Percentiles rank a stretch among this genome's conserved stretches.
Evolutionary conservation across 2,329 filamentous ascomycete genomes (phyloP).

Genomic region (Nannizziopsis barbatae): DNA sequence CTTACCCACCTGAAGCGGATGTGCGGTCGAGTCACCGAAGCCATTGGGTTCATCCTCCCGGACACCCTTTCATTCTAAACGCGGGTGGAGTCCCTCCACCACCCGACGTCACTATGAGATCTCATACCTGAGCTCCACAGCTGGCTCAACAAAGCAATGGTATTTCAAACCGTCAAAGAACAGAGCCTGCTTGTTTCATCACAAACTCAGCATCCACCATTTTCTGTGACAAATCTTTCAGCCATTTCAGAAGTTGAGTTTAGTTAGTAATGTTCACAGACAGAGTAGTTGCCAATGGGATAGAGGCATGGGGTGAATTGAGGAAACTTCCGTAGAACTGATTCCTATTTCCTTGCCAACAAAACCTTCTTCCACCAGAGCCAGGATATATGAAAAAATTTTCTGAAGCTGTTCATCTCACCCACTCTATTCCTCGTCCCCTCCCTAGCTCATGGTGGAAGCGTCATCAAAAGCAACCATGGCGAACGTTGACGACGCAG

Average conservation of each 20-base stretch:
- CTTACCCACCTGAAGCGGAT: neutral
- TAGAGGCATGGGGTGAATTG: neutral
- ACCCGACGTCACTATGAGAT: conserved; percentile 2
- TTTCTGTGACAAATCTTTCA: neutral
- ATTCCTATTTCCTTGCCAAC: no score
- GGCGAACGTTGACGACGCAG: conserved; percentile 4
- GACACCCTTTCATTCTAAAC: neutral
- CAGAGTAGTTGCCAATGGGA: no score
- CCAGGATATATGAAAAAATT: no score
- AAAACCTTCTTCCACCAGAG: no score
- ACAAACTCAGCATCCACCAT: neutral
- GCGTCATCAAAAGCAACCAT: neutral
- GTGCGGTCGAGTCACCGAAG: neutral
- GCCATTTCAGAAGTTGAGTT: neutral
- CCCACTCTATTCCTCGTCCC: neutral
- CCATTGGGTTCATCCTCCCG: neutral
- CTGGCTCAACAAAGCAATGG: neutral
- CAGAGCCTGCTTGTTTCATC: conserved; percentile 4
- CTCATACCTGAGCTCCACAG: no score
- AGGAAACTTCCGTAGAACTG: no score
- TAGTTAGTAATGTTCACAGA: conserved; percentile 4
- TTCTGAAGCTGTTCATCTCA: neutral
- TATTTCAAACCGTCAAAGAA: conserved; percentile 1
- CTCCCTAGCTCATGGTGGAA: neutral
- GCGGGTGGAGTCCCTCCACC: conserved; percentile 2